phyloP scores from a whole-genome alignment of 2,329 filamentous ascomycete species.

The Madurella mycetomatis region DNA sequence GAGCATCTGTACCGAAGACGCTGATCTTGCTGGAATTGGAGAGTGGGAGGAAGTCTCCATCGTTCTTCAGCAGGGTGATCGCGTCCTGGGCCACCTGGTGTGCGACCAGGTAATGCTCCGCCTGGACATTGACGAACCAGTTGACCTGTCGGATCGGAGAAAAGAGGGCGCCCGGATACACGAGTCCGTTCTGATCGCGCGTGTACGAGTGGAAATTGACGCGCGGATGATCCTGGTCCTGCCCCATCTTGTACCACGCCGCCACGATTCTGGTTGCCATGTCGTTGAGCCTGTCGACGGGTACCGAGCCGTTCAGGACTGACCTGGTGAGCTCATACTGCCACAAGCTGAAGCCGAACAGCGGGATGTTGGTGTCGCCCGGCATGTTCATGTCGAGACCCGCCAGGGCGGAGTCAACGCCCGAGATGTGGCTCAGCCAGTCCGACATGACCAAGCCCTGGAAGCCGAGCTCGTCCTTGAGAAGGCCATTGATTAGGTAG shows the following conservation, averaged over 20 bases:
- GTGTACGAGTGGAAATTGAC: conserved; percentile 60
- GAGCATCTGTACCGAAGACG: conserved; percentile 52
- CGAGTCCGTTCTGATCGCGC: conserved; percentile 46
- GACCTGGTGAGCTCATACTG: conserved; percentile 50
- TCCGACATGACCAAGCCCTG: conserved; percentile 79
- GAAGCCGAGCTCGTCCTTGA: conserved; percentile 78
- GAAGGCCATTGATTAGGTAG: conserved; percentile 66
- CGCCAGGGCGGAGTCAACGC: conserved; percentile 67
- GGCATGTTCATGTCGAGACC: conserved; percentile 64
- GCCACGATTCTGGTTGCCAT: conserved; percentile 54
- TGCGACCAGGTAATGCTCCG: conserved; percentile 46
- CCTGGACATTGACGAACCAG: conserved; percentile 61
- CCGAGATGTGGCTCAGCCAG: conserved; percentile 73
- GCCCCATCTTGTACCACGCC: conserved; percentile 56
- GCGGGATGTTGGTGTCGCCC: conserved; percentile 54
- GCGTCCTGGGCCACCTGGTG: conserved; percentile 53
- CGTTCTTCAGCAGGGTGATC: conserved; percentile 60
- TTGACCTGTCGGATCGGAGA: conserved; percentile 63
- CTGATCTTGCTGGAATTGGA: conserved; percentile 35
- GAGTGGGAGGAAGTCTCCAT: conserved; percentile 53
- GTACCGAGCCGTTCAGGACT: conserved; percentile 54
- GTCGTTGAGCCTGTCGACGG: conserved; percentile 52
- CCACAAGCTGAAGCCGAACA: conserved; percentile 52
- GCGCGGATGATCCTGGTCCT: conserved; percentile 52
- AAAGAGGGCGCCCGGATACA: conserved; percentile 55